Evolutionary conservation across 257 asterid species (phyloP).

Genomic region (Solanum sitiens): DNA sequence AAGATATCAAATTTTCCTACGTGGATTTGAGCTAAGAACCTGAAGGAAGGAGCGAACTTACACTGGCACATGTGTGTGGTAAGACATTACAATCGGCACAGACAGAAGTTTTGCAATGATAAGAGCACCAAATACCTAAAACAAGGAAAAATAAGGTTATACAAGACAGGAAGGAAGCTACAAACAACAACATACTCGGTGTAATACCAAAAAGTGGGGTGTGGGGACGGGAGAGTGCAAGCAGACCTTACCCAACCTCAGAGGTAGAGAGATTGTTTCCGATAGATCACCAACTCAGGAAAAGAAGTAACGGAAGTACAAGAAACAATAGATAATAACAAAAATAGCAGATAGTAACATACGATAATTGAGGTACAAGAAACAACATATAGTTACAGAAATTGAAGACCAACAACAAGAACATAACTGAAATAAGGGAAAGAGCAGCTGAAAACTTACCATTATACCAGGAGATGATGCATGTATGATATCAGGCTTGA

Average conservation of each 20-base stretch:
- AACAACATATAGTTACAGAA: not conserved
- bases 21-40: not conserved
- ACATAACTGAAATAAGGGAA: not conserved
- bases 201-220: not conserved
- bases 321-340: not conserved
- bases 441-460: slow-evolving; percentile 31
- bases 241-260: not conserved
- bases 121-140: slow-evolving; percentile 91
- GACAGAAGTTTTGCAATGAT: slow-evolving; percentile 65
- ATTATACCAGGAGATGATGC: slow-evolving; percentile 98
- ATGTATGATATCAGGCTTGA: slow-evolving; percentile 95
- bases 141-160: not conserved
- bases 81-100: slow-evolving; percentile 90
- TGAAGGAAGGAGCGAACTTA: slow-evolving; percentile 15
- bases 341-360: not conserved
- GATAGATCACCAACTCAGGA: not conserved
- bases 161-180: not conserved
- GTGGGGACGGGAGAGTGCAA: not conserved
- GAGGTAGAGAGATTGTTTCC: not conserved
- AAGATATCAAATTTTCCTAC: not conserved
- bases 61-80: slow-evolving; percentile 98
- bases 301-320: not conserved
- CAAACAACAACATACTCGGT: not conserved
- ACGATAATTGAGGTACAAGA: not conserved
- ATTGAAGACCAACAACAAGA: not conserved